These are phyloP conservation scores for Exophiala spinifera DNA, from an alignment of 2,329 filamentous ascomycete species.

Conservation along the genomic window DNA sequence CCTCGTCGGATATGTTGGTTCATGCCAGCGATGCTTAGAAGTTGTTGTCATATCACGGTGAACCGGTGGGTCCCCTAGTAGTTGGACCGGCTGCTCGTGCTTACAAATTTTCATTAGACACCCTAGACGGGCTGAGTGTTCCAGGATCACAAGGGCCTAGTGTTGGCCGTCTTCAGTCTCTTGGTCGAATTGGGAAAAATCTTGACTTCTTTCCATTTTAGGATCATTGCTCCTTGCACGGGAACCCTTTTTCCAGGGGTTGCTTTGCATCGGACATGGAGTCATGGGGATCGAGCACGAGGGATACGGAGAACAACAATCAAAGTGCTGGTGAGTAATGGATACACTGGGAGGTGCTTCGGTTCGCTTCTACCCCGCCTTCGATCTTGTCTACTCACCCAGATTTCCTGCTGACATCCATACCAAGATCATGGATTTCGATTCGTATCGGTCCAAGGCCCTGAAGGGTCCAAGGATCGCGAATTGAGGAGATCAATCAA, in stretches of 20 bases:
- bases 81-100: too few species aligned
- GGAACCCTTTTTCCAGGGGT: not conserved
- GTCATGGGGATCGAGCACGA: not conserved
- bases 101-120: too few species aligned
- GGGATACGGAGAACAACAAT: not conserved
- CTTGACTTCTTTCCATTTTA: slow-evolving; percentile 7
- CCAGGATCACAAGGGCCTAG: too few species aligned
- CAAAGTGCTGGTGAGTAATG: not conserved
- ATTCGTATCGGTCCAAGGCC: slow-evolving; percentile 1
- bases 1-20: too few species aligned
- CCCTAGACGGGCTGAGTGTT: too few species aligned
- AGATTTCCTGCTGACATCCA: not conserved
- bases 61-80: too few species aligned
- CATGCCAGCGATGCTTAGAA: too few species aligned
- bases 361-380: too few species aligned
- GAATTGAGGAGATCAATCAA: not conserved
- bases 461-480: not conserved
- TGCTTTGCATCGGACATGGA: not conserved
- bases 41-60: too few species aligned
- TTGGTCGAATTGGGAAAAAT: not conserved
- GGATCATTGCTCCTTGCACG: not conserved
- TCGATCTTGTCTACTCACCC: too few species aligned
- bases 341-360: not conserved
- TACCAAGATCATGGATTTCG: not conserved
- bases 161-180: not conserved